phyloP scores from a whole-genome alignment of 2,329 filamentous ascomycete genomes.

The Alternaria conjuncta region DNA sequence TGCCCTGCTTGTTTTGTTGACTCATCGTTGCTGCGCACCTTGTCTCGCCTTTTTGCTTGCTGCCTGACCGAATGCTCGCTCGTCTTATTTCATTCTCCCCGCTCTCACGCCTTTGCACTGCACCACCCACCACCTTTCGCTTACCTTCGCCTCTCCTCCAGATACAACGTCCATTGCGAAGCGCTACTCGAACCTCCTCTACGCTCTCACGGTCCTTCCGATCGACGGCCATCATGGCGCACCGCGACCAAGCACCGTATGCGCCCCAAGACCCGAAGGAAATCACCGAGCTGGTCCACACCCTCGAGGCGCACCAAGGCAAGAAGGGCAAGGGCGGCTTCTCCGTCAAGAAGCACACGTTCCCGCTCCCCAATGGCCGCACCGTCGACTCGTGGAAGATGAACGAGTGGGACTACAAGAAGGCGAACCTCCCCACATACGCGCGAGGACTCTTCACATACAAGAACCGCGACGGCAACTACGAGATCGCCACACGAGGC shows the following conservation, averaged over 20 bases:
- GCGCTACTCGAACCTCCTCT: not conserved
- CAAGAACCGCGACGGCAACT: conserved; percentile 65
- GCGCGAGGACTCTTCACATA: conserved; percentile 95
- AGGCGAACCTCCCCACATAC: conserved; percentile 82
- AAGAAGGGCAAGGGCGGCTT: conserved; percentile 61
- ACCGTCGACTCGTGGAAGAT: conserved; percentile 90
- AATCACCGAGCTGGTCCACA: conserved; percentile 69
- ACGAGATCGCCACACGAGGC: conserved; percentile 84
- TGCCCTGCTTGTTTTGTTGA: conserved; percentile 11
- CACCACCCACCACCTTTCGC: conserved; percentile 13
- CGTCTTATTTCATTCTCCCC: conserved; percentile 21
- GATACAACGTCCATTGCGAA: conserved; percentile 3
- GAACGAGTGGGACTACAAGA: conserved; percentile 96
- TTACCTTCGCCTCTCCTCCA: conserved; percentile 20
- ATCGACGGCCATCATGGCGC: conserved; percentile 56
- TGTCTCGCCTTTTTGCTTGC: conserved; percentile 5
- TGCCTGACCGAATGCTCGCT: conserved; percentile 26
- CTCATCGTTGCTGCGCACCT: conserved; percentile 11
- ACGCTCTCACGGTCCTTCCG: conserved; percentile 4
- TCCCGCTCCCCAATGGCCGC: conserved; percentile 69
- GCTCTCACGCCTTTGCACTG: conserved; percentile 14
- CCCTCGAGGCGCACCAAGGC: conserved; percentile 65
- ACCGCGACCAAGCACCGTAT: conserved; percentile 64
- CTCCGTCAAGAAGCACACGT: conserved; percentile 81
- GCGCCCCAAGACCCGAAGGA: conserved; percentile 72